Conservation (phyloP, 805 yeast species). For the Candida oleophila region DNA sequence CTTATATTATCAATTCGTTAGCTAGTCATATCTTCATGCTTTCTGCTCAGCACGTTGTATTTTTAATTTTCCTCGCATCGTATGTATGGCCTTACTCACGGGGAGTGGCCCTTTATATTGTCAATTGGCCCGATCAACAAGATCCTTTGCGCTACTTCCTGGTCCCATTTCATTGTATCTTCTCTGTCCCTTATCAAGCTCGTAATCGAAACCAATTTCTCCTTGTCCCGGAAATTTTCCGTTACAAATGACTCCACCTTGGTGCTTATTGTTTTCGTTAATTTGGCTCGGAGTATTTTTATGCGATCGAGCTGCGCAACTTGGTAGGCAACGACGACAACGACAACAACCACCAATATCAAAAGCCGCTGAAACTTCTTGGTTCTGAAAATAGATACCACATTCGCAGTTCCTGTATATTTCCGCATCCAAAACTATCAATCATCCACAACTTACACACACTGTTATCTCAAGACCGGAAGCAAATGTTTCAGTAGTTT, state of each 20-base stretch:
- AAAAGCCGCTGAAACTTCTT: not conserved
- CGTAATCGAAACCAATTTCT: not conserved
- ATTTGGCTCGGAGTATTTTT: not conserved
- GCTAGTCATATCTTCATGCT: no score
- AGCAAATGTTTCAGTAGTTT: no score
- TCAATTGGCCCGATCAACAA: not conserved
- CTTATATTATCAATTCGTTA: no score
- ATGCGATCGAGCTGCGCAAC: not conserved
- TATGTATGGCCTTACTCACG: no score
- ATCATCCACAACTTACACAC: no score
- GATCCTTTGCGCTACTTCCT: not conserved
- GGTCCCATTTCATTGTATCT: not conserved
- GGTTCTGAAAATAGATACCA: not conserved
- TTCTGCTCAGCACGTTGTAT: no score
- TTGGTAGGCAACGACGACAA: not conserved
- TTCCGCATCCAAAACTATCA: no score
- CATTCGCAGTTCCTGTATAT: no score
- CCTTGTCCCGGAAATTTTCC: not conserved
- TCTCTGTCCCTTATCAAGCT: slow-evolving; percentile 1
- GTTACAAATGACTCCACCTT: not conserved
- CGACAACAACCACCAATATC: not conserved
- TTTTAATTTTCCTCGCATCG: no score
- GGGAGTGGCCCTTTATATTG: not conserved
- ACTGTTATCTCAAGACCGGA: no score
- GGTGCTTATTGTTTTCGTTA: no score